Percentiles rank a stretch among this genome's conserved stretches.
Conservation (phyloP, 2,329 filamentous ascomycete genomes). For the Neonectria punicea region DNA sequence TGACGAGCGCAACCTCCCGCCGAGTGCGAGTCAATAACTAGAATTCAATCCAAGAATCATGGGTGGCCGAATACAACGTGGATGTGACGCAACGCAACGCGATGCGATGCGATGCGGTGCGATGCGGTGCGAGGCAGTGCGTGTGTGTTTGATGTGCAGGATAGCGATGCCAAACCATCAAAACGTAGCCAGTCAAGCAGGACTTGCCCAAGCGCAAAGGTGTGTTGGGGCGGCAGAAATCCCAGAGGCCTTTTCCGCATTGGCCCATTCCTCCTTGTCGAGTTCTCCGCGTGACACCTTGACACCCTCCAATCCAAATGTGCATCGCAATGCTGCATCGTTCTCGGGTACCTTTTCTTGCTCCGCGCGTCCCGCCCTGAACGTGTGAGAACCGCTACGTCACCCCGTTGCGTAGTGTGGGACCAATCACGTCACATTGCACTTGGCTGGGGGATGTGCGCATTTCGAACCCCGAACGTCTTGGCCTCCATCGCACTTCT, state of each 20-base stretch:
- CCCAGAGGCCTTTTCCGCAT: slow-evolving; percentile 1
- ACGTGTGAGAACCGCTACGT: slow-evolving; percentile 37
- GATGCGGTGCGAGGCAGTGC: slow-evolving; percentile 1
- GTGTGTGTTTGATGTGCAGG: slow-evolving; percentile 21
- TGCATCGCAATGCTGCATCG: slow-evolving; percentile 17
- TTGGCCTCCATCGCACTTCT: background rate
- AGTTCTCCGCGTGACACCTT: slow-evolving; percentile 29
- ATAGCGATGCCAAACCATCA: background rate
- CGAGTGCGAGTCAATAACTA: slow-evolving; percentile 10
- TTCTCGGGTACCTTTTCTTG: slow-evolving; percentile 20
- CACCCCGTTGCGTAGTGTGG: slow-evolving; percentile 29
- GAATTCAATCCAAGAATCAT: slow-evolving; percentile 9
- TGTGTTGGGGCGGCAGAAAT: slow-evolving; percentile 17
- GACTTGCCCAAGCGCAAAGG: slow-evolving; percentile 6
- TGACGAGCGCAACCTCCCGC: slow-evolving; percentile 4
- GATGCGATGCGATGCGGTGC: background rate
- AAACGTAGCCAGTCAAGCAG: slow-evolving; percentile 9
- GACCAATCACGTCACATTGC: slow-evolving; percentile 20
- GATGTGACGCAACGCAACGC: slow-evolving; percentile 18
- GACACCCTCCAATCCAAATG: slow-evolving; percentile 18
- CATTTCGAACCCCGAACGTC: background rate
- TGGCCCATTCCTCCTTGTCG: slow-evolving; percentile 18
- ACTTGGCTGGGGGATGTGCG: slow-evolving; percentile 8
- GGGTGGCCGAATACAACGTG: slow-evolving; percentile 11
- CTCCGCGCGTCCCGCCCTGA: slow-evolving; percentile 24